Conservation (phyloP, 2,329 filamentous ascomycete species). For the Fusarium transvaalense region DNA sequence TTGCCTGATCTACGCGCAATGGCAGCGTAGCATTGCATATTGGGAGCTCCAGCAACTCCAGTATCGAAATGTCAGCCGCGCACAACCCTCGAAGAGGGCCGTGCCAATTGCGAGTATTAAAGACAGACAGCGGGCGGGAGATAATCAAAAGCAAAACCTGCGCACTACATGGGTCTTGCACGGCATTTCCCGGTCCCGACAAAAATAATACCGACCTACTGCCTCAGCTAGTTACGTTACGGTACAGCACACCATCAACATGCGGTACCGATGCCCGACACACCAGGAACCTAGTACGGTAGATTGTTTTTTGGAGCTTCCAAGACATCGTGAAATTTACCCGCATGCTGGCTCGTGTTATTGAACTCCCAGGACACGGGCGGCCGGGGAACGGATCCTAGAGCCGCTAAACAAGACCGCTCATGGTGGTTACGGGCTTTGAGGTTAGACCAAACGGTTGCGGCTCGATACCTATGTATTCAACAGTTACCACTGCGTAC, state of each 20-base stretch:
- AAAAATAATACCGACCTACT: not conserved
- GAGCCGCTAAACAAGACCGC: constrained; percentile 19
- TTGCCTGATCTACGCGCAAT: not conserved
- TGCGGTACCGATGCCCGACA: not conserved
- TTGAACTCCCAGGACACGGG: constrained; percentile 10
- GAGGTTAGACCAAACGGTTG: constrained; percentile 15
- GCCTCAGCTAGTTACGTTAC: not conserved
- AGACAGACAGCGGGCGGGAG: not conserved
- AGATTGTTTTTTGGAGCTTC: constrained; percentile 13
- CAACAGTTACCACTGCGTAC: not conserved
- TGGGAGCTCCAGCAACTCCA: not conserved
- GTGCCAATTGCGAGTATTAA: constrained; percentile 15
- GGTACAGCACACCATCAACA: not conserved
- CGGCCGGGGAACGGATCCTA: constrained; percentile 17
- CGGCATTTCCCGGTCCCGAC: constrained; percentile 20
- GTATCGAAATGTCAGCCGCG: not conserved
- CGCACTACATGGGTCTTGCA: constrained; percentile 3
- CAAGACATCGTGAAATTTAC: constrained; percentile 20
- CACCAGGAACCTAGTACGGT: constrained; percentile 12
- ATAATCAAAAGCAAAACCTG: not conserved
- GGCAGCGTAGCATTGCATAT: constrained; percentile 1
- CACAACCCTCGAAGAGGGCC: constrained; percentile 22
- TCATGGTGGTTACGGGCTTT: constrained; percentile 6
- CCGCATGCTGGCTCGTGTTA: constrained; percentile 3
- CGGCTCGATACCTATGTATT: constrained; percentile 27